These are phyloP conservation scores for Aegle marmelos DNA, from an alignment of 345 rosid species.

Conservation along the genomic window DNA sequence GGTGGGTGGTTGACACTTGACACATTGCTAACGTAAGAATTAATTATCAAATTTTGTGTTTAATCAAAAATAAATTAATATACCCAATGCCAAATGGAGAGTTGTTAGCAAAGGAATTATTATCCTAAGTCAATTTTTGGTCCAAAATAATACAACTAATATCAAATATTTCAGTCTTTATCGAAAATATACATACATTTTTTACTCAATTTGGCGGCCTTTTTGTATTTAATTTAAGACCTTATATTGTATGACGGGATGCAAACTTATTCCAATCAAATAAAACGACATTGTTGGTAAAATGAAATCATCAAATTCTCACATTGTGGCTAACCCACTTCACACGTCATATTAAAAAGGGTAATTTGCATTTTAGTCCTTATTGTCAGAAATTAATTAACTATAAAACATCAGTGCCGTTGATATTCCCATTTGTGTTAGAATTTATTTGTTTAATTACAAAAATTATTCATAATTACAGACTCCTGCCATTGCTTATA, in stretches of 20 bases:
- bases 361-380: neutral
- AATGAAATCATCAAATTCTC: neutral
- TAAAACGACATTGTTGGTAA: neutral
- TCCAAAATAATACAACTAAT: neutral
- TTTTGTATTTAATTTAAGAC: neutral
- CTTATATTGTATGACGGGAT: neutral
- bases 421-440: too few species aligned
- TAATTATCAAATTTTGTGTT: neutral
- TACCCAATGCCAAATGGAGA: neutral
- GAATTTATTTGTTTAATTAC: too few species aligned
- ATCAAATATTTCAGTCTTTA: neutral
- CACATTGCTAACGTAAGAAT: neutral
- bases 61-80: neutral
- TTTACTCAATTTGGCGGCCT: neutral
- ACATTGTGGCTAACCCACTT: constrained; percentile 14
- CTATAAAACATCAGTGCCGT: too few species aligned
- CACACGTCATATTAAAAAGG: neutral
- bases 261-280: neutral
- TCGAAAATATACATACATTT: neutral
- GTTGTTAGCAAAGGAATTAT: neutral
- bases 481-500: too few species aligned
- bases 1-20: neutral
- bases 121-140: neutral
- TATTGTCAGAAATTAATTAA: too few species aligned
- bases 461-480: too few species aligned